phyloP scores from a whole-genome alignment of 768 basidiomycete species.

The Lanmaoa rubissima region DNA sequence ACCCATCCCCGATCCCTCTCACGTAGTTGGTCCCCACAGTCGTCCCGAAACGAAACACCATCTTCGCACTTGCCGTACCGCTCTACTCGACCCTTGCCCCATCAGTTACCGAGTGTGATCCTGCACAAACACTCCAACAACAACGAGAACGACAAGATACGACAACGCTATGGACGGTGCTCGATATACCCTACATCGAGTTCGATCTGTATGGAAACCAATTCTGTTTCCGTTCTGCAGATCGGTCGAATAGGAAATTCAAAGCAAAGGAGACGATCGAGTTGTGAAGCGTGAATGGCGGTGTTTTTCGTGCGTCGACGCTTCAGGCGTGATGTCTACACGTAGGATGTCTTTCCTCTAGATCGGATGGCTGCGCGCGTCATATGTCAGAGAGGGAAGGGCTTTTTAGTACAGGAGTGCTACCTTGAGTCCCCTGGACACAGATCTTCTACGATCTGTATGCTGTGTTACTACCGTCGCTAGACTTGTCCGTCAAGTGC shows the following conservation, averaged over 20 bases:
- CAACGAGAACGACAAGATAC: neutral
- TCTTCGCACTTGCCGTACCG: constrained; percentile 76
- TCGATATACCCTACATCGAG: constrained; percentile 61
- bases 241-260: constrained; percentile 80
- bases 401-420: neutral
- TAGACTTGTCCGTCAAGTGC: too few species aligned
- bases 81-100: constrained; percentile 55
- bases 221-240: constrained; percentile 78
- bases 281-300: constrained; percentile 36
- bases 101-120: constrained; percentile 23
- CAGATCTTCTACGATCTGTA: too few species aligned
- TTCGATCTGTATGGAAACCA: constrained; percentile 86
- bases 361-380: neutral
- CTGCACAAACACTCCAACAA: neutral
- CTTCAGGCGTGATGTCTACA: too few species aligned
- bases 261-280: constrained; percentile 84
- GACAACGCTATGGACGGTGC: constrained; percentile 41
- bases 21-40: constrained; percentile 42
- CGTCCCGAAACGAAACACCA: constrained; percentile 70
- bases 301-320: neutral
- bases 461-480: too few species aligned
- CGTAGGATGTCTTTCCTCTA: neutral
- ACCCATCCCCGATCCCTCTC: neutral
- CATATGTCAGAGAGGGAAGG: neutral
- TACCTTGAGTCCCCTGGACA: neutral